Conservation (phyloP, 1,139 yeast species). For the Saccharomyces uvarum region DNA sequence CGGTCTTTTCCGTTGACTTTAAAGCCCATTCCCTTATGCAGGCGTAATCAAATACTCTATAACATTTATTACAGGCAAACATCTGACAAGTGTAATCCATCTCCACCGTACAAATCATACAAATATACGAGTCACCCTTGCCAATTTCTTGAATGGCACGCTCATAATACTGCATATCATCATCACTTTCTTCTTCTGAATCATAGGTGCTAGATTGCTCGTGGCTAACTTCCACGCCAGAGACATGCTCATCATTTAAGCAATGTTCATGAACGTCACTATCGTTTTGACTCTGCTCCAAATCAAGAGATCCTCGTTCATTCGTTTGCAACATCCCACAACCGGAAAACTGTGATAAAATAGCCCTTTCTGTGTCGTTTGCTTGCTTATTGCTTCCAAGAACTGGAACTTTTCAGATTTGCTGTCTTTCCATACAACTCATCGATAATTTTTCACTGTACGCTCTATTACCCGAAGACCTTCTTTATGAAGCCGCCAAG, state of each 20-base stretch:
- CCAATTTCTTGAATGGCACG: conserved; percentile 35
- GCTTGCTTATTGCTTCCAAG: background rate
- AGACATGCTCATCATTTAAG: background rate
- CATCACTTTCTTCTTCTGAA: conserved; percentile 9
- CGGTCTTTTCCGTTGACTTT: conserved; percentile 60
- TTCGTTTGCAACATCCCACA: background rate
- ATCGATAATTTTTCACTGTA: background rate
- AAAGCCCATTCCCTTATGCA: conserved; percentile 80
- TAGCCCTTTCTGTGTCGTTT: background rate
- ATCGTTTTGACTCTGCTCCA: background rate
- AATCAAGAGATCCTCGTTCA: background rate
- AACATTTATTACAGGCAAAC: conserved; percentile 71
- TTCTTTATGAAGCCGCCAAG: background rate
- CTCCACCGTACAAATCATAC: conserved; percentile 80
- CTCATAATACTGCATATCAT: conserved; percentile 27
- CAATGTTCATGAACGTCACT: background rate
- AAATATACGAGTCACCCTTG: conserved; percentile 59
- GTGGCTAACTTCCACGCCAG: conserved; percentile 1
- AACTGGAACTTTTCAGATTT: background rate
- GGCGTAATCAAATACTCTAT: conserved; percentile 69
- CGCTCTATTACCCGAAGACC: background rate
- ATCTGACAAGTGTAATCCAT: conserved; percentile 57
- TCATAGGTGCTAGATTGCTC: conserved; percentile 5
- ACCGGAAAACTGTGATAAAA: background rate
- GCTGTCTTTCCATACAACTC: background rate